These are phyloP conservation scores for Nannochloropsis gaditana DNA, from an alignment of 108 stramenopile genomes.

Conservation along the genomic window DNA sequence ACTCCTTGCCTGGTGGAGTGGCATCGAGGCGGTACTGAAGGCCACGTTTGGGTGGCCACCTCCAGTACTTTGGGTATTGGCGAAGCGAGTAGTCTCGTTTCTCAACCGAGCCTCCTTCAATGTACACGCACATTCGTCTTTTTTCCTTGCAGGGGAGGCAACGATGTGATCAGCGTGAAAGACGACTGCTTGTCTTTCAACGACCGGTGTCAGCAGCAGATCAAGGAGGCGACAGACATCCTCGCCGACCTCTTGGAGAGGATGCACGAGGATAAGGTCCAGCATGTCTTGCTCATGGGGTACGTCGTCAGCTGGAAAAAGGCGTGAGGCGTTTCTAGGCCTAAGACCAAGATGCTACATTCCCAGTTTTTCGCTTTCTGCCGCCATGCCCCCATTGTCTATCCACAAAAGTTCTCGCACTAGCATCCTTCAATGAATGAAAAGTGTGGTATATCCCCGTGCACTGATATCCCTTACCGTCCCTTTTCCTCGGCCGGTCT, in stretches of 20 bases:
- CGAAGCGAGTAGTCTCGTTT: too few species aligned
- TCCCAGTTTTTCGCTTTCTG: too few species aligned
- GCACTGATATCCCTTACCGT: background rate
- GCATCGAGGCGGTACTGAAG: too few species aligned
- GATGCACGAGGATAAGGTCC: conserved; percentile 19
- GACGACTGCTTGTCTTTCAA: background rate
- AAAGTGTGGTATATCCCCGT: too few species aligned
- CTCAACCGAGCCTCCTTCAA: too few species aligned
- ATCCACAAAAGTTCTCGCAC: too few species aligned
- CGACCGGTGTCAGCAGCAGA: background rate
- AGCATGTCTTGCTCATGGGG: conserved; percentile 5
- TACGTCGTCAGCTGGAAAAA: background rate
- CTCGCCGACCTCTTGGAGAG: background rate
- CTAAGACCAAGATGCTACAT: too few species aligned
- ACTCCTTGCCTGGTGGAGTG: too few species aligned
- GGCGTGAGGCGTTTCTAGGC: background rate
- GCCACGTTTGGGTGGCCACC: too few species aligned
- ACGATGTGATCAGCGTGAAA: conserved; percentile 11
- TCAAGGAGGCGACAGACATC: background rate
- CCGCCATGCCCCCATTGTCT: too few species aligned
- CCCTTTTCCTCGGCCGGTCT: background rate
- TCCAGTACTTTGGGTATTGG: too few species aligned
- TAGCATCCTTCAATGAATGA: too few species aligned
- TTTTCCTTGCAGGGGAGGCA: background rate
- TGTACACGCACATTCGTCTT: background rate